phyloP scores from a whole-genome alignment of 208 protist genomes.

The Vickermania spadyakhi region DNA sequence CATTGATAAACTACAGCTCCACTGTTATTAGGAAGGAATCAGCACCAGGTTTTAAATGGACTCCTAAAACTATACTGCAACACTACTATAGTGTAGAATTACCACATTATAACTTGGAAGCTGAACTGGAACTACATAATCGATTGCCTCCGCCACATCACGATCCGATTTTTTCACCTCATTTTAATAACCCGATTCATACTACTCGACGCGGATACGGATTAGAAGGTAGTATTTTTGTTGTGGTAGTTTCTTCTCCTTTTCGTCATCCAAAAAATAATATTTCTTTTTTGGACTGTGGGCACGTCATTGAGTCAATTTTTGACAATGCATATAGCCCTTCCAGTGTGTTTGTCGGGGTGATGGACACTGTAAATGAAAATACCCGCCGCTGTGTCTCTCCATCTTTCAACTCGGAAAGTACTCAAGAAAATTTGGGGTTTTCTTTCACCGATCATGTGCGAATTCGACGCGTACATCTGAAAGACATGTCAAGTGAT shows the following conservation, averaged over 20 bases:
- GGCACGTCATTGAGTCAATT: constrained; percentile 17
- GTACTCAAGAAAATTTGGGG: constrained; percentile 15
- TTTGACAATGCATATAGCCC: constrained; percentile 20
- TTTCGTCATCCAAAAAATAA: not conserved
- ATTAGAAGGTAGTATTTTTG: constrained; percentile 26
- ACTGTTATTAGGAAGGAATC: too few species aligned
- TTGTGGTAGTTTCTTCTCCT: constrained; percentile 6
- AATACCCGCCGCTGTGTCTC: constrained; percentile 15
- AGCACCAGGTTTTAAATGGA: too few species aligned
- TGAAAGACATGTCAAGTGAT: not conserved
- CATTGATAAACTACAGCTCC: too few species aligned
- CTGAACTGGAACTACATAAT: constrained; percentile 23
- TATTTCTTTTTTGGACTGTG: constrained; percentile 6
- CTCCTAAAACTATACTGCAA: constrained; percentile 13
- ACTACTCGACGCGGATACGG: constrained; percentile 27
- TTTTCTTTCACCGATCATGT: constrained; percentile 52
- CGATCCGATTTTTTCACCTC: constrained; percentile 8
- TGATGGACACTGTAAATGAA: constrained; percentile 2
- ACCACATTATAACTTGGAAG: constrained; percentile 12
- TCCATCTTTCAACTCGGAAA: constrained; percentile 12
- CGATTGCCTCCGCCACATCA: constrained; percentile 16
- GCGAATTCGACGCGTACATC: constrained; percentile 29
- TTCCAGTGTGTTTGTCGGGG: constrained; percentile 15
- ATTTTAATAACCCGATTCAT: constrained; percentile 24
- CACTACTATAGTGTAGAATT: constrained; percentile 20